These are phyloP conservation scores for Neurospora sp. DNA, from an alignment of 495 filamentous ascomycete species.

Conservation along the genomic window DNA sequence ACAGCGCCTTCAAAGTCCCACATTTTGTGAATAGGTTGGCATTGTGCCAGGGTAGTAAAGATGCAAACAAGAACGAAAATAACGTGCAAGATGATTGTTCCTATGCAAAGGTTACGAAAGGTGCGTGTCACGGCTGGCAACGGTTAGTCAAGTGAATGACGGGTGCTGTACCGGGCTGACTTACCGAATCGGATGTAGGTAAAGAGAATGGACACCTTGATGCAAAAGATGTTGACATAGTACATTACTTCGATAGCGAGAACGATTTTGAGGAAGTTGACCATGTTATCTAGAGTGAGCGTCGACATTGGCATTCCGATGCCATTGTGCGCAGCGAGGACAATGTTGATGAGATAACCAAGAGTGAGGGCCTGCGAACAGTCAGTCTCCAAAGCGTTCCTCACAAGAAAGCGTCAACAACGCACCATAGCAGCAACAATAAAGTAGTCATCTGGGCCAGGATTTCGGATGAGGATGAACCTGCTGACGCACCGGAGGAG, in stretches of 20 bases:
- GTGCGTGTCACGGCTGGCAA: constrained; percentile 17
- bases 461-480: constrained; percentile 19
- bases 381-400: background rate
- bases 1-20: constrained; percentile 34
- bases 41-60: constrained; percentile 32
- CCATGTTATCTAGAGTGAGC: constrained; percentile 20
- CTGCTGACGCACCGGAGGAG: constrained; percentile 17
- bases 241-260: constrained; percentile 37
- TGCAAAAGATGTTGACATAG: constrained; percentile 25
- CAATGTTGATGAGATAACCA: constrained; percentile 24
- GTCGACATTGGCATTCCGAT: constrained; percentile 23
- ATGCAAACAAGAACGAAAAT: constrained; percentile 30
- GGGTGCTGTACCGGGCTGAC: background rate
- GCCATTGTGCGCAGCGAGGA: constrained; percentile 17
- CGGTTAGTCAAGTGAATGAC: background rate
- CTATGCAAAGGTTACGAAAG: constrained; percentile 21
- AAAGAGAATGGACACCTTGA: constrained; percentile 40
- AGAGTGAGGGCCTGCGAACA: constrained; percentile 19
- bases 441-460: constrained; percentile 25
- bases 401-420: background rate
- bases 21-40: constrained; percentile 31
- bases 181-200: constrained; percentile 41
- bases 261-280: constrained; percentile 24
- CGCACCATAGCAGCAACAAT: constrained; percentile 23
- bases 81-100: constrained; percentile 28